phyloP scores from a whole-genome alignment of 139 green algal species.

The Ostreobium quekettii region DNA sequence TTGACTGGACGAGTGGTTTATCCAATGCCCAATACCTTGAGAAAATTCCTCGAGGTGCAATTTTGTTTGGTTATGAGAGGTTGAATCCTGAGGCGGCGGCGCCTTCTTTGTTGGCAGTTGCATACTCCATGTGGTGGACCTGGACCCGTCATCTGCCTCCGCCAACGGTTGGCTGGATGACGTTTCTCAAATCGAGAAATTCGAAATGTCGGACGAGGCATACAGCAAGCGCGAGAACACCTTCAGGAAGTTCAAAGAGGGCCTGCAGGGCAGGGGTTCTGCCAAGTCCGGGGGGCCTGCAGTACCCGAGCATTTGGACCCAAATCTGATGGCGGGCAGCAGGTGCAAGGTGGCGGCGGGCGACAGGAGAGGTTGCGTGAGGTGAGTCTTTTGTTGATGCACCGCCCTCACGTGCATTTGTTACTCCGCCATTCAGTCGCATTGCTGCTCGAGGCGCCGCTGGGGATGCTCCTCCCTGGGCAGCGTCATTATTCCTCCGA shows the following conservation, averaged over 20 bases:
- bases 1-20: no score
- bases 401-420: no score
- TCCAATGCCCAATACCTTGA: no score
- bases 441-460: no score
- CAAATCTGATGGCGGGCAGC: slow-evolving; percentile 36
- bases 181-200: slow-evolving; percentile 91
- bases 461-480: no score
- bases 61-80: background rate
- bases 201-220: slow-evolving; percentile 89
- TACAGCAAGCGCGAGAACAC: slow-evolving; percentile 86
- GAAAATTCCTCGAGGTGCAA: background rate
- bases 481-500: no score
- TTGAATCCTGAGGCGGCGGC: background rate
- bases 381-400: no score
- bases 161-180: slow-evolving; percentile 94
- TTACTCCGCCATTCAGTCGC: no score
- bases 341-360: slow-evolving; percentile 89
- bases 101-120: slow-evolving; percentile 35
- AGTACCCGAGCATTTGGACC: background rate
- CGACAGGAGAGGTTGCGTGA: slow-evolving; percentile 73
- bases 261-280: background rate
- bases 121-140: slow-evolving; percentile 83
- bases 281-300: background rate
- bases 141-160: slow-evolving; percentile 71
- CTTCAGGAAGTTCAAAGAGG: slow-evolving; percentile 54